phyloP scores from a whole-genome alignment of 1,284 basidiomycete species.

The Afroboletus lepidellus region DNA sequence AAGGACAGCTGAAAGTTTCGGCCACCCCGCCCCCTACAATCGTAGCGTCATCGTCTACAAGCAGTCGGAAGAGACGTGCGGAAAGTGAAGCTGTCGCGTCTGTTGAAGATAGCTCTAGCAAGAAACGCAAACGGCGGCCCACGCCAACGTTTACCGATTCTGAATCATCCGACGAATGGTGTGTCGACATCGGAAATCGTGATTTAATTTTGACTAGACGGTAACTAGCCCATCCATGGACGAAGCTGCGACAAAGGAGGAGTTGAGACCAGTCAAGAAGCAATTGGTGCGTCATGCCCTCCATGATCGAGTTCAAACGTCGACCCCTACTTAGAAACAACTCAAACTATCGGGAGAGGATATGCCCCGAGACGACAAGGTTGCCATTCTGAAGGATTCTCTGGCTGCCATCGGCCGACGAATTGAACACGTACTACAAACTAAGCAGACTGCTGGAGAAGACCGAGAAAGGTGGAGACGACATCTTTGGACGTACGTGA shows the following conservation, averaged over 20 bases:
- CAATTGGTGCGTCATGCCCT: slow-evolving; percentile 67
- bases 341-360: slow-evolving; percentile 91
- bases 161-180: slow-evolving; percentile 86
- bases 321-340: slow-evolving; percentile 69
- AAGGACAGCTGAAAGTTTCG: slow-evolving; percentile 64
- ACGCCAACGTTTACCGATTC: slow-evolving; percentile 93
- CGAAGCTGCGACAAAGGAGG: slow-evolving; percentile 91
- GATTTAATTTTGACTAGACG: slow-evolving; percentile 2
- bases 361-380: slow-evolving; percentile 92
- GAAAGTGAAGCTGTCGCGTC: slow-evolving; percentile 81
- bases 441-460: slow-evolving; percentile 75
- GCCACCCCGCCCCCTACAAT: slow-evolving; percentile 67
- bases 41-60: slow-evolving; percentile 63
- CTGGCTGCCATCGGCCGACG: slow-evolving; percentile 91
- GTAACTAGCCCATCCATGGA: slow-evolving; percentile 87
- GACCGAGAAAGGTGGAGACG: slow-evolving; percentile 86
- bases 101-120: slow-evolving; percentile 63
- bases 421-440: slow-evolving; percentile 82
- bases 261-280: slow-evolving; percentile 94
- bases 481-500: slow-evolving; percentile 91
- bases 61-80: slow-evolving; percentile 64
- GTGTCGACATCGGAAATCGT: slow-evolving; percentile 28
- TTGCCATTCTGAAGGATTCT: slow-evolving; percentile 93
- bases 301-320: not conserved
- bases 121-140: slow-evolving; percentile 81